These are phyloP conservation scores for Coffea canephora DNA, from an alignment of 257 asterid genomes.

Conservation along the genomic window DNA sequence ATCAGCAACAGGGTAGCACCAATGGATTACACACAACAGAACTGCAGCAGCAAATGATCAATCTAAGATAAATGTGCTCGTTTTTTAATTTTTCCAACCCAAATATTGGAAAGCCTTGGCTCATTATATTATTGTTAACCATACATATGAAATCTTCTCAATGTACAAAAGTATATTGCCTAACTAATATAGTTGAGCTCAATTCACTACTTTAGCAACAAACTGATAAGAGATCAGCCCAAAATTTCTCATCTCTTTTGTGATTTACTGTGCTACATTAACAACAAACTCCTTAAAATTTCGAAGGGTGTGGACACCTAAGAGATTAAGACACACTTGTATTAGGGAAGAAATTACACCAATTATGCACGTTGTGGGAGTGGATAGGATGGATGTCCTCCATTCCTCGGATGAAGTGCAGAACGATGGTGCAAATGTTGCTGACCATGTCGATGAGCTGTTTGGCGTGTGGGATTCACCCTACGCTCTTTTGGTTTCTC, in stretches of 20 bases:
- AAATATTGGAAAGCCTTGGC: background rate
- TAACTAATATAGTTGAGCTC: background rate
- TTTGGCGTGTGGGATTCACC: constrained; percentile 26
- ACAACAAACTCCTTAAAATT: background rate
- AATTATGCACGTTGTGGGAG: constrained; percentile 44
- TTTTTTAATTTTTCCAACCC: too few relatives aligned
- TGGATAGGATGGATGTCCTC: constrained; percentile 52
- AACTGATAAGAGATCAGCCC: constrained; percentile 5
- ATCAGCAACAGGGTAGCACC: background rate
- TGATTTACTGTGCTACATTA: background rate
- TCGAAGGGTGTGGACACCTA: background rate
- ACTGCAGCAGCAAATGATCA: background rate
- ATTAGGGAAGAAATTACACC: background rate
- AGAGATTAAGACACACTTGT: background rate
- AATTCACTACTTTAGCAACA: background rate
- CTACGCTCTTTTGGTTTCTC: constrained; percentile 45
- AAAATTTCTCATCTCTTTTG: background rate
- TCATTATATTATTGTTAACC: background rate
- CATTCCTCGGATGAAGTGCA: constrained; percentile 43
- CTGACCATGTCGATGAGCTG: constrained; percentile 22
- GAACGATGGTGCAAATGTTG: constrained; percentile 51
- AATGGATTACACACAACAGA: too few relatives aligned
- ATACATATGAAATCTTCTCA: background rate
- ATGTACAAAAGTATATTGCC: constrained; percentile 11
- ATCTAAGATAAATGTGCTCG: background rate